Evolutionary conservation across 2,329 filamentous ascomycete species (phyloP).

Genomic region (Orbilia blumenaviensis): DNA sequence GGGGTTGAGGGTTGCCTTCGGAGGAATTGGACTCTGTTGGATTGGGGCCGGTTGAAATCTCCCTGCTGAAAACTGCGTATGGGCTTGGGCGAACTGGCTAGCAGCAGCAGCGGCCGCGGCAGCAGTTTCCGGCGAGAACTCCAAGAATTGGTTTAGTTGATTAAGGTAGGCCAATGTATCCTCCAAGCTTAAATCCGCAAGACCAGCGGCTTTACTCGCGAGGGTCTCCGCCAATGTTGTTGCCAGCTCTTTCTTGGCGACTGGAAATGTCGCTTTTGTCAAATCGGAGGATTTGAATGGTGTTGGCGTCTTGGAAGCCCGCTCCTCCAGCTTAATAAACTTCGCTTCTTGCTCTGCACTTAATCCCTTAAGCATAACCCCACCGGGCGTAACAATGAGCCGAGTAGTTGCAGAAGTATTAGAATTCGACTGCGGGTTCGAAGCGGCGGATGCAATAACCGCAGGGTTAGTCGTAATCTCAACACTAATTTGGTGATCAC

Average conservation of each 20-base stretch:
- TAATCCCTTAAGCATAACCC: slow-evolving; percentile 78
- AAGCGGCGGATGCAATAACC: background rate
- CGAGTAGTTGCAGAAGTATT: slow-evolving; percentile 61
- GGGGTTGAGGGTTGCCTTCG: background rate
- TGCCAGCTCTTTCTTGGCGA: slow-evolving; percentile 43
- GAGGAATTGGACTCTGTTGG: slow-evolving; percentile 12
- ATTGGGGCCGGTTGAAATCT: slow-evolving; percentile 36
- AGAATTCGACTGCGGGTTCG: background rate
- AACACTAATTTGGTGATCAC: slow-evolving; percentile 48
- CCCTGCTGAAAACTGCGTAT: slow-evolving; percentile 27
- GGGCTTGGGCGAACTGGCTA: slow-evolving; percentile 38
- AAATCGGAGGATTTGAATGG: slow-evolving; percentile 40
- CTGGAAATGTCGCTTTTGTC: slow-evolving; percentile 18
- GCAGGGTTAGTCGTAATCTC: slow-evolving; percentile 39
- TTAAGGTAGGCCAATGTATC: slow-evolving; percentile 51
- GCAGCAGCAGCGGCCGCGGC: slow-evolving; percentile 39
- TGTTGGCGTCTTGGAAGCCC: slow-evolving; percentile 55
- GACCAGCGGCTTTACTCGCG: slow-evolving; percentile 42
- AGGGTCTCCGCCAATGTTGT: slow-evolving; percentile 33
- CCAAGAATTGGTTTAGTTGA: slow-evolving; percentile 48
- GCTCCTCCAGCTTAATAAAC: slow-evolving; percentile 74
- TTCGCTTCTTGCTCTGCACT: slow-evolving; percentile 74
- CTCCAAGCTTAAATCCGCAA: slow-evolving; percentile 45
- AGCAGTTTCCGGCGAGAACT: slow-evolving; percentile 47
- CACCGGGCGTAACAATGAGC: slow-evolving; percentile 78